Base-by-base conservation (phyloP, 1,284 basidiomycete genomes). In the Malassezia dermatis region DNA sequence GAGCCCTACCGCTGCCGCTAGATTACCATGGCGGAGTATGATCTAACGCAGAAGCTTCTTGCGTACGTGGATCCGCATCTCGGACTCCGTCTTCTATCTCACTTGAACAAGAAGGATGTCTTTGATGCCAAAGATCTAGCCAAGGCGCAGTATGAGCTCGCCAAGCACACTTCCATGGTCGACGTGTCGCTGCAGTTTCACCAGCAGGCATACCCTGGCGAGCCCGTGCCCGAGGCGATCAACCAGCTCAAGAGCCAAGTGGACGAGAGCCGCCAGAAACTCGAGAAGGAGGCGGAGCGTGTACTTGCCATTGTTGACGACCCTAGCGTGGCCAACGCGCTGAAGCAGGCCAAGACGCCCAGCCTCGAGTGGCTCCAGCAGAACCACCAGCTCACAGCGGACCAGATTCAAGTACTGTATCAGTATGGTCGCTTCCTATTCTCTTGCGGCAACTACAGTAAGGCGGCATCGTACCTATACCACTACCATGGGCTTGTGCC, bases 361-460 rank as follows among this genome's bases (percentile, higher is more conserved):
- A 96, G 95, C 77, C 73, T 96, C 75, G 84, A 86, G 60, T 89
- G 91, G 77, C 81, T 98, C 70, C 88, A 89, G 77, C 88, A 93
- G 56, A 85, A 94, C 75, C 93, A 93, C 79, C 82, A 84, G 87
- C 83, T 98, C 60, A 90, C 86, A 26, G 79, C 87, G 55, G 89
- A 94, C 59, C 88, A 95, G 82, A 94, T 98, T 76, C 88, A 86
- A 48, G 88, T 88, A 2, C 81, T 98, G 8, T 98, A 98, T 80
- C 89, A 89, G 77, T 96, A 93, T 77, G 94, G 93, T 53, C 86
- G 96, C 75, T 96, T 91, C 80, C 90, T 94, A 78, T 98, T 89
- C 79, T 89, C 90, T 31, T 89, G 89, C 74, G 93, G 94, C 53
- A 89, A 90, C 76, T 98, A 98, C 80, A 86, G 83, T 64, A 88